Evolutionary conservation across 2,329 filamentous ascomycete genomes (phyloP), one percentile per base, ranked within the genome.

Genomic region (Chaetomium sp.): DNA sequence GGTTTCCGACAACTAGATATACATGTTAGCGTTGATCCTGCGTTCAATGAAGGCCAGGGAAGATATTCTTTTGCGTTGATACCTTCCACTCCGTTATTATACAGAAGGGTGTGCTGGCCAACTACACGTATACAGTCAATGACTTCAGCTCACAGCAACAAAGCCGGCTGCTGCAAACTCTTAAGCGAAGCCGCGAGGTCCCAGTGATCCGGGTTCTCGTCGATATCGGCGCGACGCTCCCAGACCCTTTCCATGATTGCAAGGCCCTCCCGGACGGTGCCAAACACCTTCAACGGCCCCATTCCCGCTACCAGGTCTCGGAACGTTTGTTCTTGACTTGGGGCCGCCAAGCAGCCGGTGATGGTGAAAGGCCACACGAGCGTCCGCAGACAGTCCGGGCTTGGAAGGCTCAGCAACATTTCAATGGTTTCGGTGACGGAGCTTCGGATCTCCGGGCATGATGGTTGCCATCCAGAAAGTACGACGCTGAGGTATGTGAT

Each of bases 381-480:
- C 7, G 74, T 73, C 13, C 74, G 71, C 19, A 78, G 67, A 29
- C 74, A 73, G 16, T 67, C 67, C 6, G 70, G 72, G 21, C 69
- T 71, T 31, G 72, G 73, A 21, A 75, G 68, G 4, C 58, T 60
- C 16, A 70, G 66, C 8, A 83, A 70, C 57, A 80, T 70, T 12
- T 75, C 70, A 0, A 65, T 70, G 50, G 68, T 80, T 72, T 25
- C 73, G 67, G 60, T 56, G 3, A 76, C 74, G 4, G 71, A 72
- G 27, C 68, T 65, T 2, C 75, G 75, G 2, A 83, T 77, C 58
- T 82, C 81, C 0, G 74, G 71, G 55, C 75, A 78, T 0, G 77
- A 76, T 0, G 82, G 81, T 65, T 83, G 81, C 82, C 82, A 85
- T 3, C 82, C 83, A 1, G 77, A 79, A 3, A 83, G 75, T 23